These are phyloP conservation scores for Tolypocladium sp. DNA, from an alignment of 2,329 filamentous ascomycete genomes.

Conservation along the genomic window DNA sequence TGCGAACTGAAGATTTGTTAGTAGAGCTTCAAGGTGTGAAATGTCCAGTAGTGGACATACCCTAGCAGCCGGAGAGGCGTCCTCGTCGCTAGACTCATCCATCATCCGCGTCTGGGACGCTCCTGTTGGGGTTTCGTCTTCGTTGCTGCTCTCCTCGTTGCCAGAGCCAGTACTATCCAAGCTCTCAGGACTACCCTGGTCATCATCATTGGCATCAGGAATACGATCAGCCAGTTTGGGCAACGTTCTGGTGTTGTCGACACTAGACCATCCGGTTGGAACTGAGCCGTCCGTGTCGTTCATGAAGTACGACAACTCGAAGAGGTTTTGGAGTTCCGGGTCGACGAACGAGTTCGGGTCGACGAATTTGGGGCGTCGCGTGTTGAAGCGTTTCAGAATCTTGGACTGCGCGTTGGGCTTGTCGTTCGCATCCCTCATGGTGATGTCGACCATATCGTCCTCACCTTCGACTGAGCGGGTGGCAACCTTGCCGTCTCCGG, in stretches of 20 bases:
- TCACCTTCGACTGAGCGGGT: constrained; percentile 78
- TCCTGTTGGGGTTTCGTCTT: constrained; percentile 29
- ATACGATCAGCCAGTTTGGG: constrained; percentile 41
- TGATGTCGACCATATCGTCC: constrained; percentile 84
- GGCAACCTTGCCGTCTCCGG: constrained; percentile 60
- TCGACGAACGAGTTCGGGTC: constrained; percentile 49
- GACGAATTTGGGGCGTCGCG: constrained; percentile 42
- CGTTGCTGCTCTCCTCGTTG: constrained; percentile 43
- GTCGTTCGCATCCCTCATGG: constrained; percentile 59
- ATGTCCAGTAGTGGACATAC: constrained; percentile 10
- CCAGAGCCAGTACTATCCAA: constrained; percentile 38
- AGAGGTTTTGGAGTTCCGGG: constrained; percentile 58
- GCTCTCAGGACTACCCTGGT: constrained; percentile 38
- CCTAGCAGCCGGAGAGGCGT: constrained; percentile 18
- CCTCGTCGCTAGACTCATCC: constrained; percentile 50
- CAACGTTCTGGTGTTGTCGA: constrained; percentile 50
- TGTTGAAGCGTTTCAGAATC: constrained; percentile 38
- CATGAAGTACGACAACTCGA: constrained; percentile 62
- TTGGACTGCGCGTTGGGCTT: constrained; percentile 21
- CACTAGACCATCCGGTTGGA: constrained; percentile 59
- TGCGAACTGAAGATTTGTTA: constrained; percentile 8
- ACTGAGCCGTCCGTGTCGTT: constrained; percentile 46
- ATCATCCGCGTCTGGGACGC: constrained; percentile 42
- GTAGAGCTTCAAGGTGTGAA: neutral
- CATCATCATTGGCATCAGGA: constrained; percentile 35